Conservation (phyloP, 345 rosid species). For the Populus alba region DNA sequence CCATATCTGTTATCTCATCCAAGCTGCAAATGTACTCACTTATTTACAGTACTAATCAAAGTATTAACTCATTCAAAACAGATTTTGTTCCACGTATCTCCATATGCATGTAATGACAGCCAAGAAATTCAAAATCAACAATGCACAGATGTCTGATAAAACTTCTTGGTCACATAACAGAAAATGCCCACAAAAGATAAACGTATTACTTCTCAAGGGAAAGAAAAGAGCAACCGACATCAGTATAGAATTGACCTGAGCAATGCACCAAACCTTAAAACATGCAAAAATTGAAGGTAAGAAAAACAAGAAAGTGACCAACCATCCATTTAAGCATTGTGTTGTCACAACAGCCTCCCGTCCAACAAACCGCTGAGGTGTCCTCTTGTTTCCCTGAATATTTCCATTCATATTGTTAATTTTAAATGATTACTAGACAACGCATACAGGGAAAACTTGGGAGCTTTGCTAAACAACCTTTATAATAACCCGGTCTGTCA, state of each 20-base stretch:
- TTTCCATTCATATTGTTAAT: slow-evolving; percentile 14
- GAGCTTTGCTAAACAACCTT: slow-evolving; percentile 50
- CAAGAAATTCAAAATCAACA: too few species aligned
- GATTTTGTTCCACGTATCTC: not conserved
- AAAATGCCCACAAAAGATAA: too few species aligned
- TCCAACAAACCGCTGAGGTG: slow-evolving; percentile 87
- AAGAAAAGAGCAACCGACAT: not conserved
- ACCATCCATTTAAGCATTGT: slow-evolving; percentile 98
- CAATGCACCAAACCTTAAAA: not conserved
- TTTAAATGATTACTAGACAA: slow-evolving; percentile 7
- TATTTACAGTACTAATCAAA: not conserved
- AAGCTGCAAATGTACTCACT: too few species aligned
- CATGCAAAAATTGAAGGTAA: not conserved
- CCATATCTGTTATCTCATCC: not conserved
- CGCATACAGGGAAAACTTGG: not conserved
- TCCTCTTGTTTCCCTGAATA: slow-evolving; percentile 90
- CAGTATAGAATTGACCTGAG: not conserved
- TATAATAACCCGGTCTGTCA: slow-evolving; percentile 80
- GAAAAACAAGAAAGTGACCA: slow-evolving; percentile 22
- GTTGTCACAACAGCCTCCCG: slow-evolving; percentile 89
- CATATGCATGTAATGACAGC: not conserved
- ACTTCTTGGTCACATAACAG: too few species aligned
- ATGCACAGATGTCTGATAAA: too few species aligned
- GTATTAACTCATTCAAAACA: not conserved
- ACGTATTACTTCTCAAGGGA: not conserved